A percentile compares a stretch with the other conserved stretches of the same genome.
Conservation (phyloP, 345 rosid genomes). For the Syzygium aromaticum region DNA sequence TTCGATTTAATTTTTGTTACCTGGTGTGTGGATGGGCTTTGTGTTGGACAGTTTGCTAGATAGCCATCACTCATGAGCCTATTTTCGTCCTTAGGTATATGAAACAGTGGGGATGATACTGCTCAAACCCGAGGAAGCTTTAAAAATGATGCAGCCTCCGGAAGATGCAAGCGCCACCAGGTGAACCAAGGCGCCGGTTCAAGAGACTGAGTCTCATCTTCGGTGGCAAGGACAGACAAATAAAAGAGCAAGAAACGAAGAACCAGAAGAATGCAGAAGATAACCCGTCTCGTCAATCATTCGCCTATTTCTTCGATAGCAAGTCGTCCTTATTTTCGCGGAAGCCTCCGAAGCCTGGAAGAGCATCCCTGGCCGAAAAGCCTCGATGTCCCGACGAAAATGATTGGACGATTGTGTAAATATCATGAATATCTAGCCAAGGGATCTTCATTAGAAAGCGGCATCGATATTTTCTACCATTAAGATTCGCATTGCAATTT, state of each 20-base stretch:
- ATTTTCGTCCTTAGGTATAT: slow-evolving; percentile 42
- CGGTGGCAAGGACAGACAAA: slow-evolving; percentile 49
- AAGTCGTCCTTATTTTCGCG: slow-evolving; percentile 74
- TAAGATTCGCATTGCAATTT: background rate
- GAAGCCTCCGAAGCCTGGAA: slow-evolving; percentile 60
- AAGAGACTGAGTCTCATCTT: slow-evolving; percentile 62
- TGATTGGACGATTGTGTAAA: slow-evolving; percentile 56
- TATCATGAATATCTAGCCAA: background rate
- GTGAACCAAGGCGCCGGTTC: slow-evolving; percentile 51
- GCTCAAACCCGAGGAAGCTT: slow-evolving; percentile 59
- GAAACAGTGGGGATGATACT: slow-evolving; percentile 78
- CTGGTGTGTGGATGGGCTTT: background rate
- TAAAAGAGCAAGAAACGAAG: slow-evolving; percentile 29
- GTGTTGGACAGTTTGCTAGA: background rate
- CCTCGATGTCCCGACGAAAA: slow-evolving; percentile 23
- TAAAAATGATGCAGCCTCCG: slow-evolving; percentile 38
- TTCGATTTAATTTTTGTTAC: background rate
- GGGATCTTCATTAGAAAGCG: background rate
- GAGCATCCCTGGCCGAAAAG: slow-evolving; percentile 11
- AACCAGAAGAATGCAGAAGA: slow-evolving; percentile 34
- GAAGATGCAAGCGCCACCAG: slow-evolving; percentile 10
- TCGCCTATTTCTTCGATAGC: slow-evolving; percentile 69
- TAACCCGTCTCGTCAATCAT: slow-evolving; percentile 46
- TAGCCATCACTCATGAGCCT: background rate
- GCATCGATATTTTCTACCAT: background rate